Base-by-base conservation (phyloP, 768 basidiomycete genomes). In the Suillus tomentosus region DNA sequence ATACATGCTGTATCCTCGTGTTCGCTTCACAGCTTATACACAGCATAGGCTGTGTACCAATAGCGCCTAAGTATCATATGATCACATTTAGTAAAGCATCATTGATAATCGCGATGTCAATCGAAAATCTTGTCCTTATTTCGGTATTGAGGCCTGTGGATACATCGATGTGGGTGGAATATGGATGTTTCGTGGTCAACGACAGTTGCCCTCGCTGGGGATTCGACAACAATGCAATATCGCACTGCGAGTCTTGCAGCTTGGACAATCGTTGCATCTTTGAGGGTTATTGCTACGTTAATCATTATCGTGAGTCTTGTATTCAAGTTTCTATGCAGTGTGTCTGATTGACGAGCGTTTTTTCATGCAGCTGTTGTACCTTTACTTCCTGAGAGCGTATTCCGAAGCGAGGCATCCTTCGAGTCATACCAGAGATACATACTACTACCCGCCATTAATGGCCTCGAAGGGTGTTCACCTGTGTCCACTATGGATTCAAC, bases 111-210 rank as follows among this genome's bases (percentile, higher is more conserved):
- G n/a, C n/a, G n/a, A n/a, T n/a, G n/a, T n/a, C n/a, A n/a, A n/a
- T n/a, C n/a, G n/a, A n/a, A 66, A 92, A 89, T 69, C 65, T 90
- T 47, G 27, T 27, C 27, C 27, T 27, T 27, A 27, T 3, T 27
- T 27, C 2, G 27, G 27, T 27, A 27, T 27, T 1, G 27, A 27
- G 27, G 3, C 27, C 27, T 27, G 27, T 27, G 27, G 27, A 27
- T 27, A 27, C 24, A 24, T 24, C 24, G 27, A 27, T 92, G 91
- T 64, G 74, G 76, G 54, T 79, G 27, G 27, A 27, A 27, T 66
- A 77, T 91, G 50, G 91, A 92, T 70, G 78, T 87, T 51, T 75
- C 87, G 11, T 92, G 91, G 91, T 81, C 84, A 5, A 77, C 79
- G 13, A 22, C 22, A 2, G 47, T 13, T 14, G 75, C 65, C 55